Percentiles rank a stretch among this genome's conserved stretches.
phyloP scores from a whole-genome alignment of 2,329 filamentous ascomycete genomes.

The Fusarium redolens region DNA sequence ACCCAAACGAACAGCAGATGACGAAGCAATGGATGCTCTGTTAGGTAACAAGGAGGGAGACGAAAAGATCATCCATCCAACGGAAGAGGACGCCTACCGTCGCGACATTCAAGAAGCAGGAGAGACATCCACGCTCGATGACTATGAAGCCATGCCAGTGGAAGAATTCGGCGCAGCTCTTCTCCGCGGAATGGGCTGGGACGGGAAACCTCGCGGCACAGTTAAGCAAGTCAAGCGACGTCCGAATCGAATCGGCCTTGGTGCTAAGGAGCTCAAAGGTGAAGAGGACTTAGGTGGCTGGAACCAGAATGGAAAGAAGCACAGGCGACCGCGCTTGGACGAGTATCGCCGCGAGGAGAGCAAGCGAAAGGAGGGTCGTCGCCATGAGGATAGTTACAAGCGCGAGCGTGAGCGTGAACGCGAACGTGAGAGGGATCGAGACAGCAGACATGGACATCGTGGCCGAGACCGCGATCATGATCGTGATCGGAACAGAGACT shows the following conservation, averaged over 20 bases:
- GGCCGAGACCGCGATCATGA: conserved; percentile 43
- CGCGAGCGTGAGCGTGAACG: conserved; percentile 54
- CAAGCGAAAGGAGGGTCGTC: conserved; percentile 57
- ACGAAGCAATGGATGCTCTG: conserved; percentile 74
- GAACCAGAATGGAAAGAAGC: conserved; percentile 74
- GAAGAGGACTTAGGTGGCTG: conserved; percentile 81
- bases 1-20: conserved; percentile 51
- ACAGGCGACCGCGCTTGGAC: conserved; percentile 57
- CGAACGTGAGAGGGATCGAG: conserved; percentile 54
- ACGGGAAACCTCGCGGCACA: conserved; percentile 69
- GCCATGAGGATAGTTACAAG: conserved; percentile 60
- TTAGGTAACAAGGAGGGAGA: conserved; percentile 64
- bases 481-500: conserved; percentile 34
- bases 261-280: conserved; percentile 82
- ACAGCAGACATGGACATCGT: conserved; percentile 50
- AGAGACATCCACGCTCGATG: conserved; percentile 79
- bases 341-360: conserved; percentile 61
- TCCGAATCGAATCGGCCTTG: conserved; percentile 86
- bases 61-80: conserved; percentile 65
- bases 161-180: conserved; percentile 95
- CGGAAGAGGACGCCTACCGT: conserved; percentile 76
- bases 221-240: conserved; percentile 75
- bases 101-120: conserved; percentile 78
- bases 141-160: conserved; percentile 89
- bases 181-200: conserved; percentile 95